phyloP scores from a whole-genome alignment of 2,329 filamentous ascomycete species.

The Teratosphaeria destructans region DNA sequence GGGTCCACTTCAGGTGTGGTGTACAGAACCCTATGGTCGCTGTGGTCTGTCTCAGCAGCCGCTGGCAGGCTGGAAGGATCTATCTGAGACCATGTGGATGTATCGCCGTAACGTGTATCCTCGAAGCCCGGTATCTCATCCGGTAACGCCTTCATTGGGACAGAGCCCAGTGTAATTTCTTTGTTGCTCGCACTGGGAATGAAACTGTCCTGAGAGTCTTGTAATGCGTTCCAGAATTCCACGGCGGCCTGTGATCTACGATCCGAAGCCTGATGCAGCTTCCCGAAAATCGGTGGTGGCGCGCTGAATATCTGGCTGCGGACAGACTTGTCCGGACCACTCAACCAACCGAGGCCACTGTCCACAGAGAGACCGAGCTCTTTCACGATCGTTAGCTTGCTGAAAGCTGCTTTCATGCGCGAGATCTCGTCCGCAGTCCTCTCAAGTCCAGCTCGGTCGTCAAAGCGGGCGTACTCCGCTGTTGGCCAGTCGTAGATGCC shows the following conservation, averaged over 20 bases:
- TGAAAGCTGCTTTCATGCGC: slow-evolving; percentile 51
- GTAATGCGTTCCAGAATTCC: slow-evolving; percentile 18
- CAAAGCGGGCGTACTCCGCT: slow-evolving; percentile 48
- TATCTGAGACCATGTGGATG: slow-evolving; percentile 12
- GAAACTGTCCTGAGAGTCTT: slow-evolving; percentile 12
- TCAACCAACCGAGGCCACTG: slow-evolving; percentile 57
- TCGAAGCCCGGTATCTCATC: slow-evolving; percentile 10
- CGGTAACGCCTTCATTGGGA: slow-evolving; percentile 5
- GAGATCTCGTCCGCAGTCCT: slow-evolving; percentile 52
- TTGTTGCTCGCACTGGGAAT: background rate
- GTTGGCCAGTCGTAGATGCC: slow-evolving; percentile 57
- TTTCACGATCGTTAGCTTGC: slow-evolving; percentile 43
- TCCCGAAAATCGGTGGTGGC: slow-evolving; percentile 37
- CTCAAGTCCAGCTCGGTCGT: slow-evolving; percentile 50
- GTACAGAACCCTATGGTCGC: slow-evolving; percentile 24
- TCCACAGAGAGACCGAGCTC: slow-evolving; percentile 60
- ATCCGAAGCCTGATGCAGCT: slow-evolving; percentile 7
- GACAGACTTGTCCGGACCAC: slow-evolving; percentile 48
- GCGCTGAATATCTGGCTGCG: slow-evolving; percentile 37
- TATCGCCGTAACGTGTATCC: slow-evolving; percentile 11
- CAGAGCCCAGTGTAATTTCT: slow-evolving; percentile 13
- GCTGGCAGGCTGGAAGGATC: background rate
- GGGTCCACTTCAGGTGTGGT: slow-evolving; percentile 10
- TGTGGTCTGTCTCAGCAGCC: background rate
- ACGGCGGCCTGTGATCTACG: slow-evolving; percentile 11